Conservation (phyloP, 768 basidiomycete species). For the Russula sp. region DNA sequence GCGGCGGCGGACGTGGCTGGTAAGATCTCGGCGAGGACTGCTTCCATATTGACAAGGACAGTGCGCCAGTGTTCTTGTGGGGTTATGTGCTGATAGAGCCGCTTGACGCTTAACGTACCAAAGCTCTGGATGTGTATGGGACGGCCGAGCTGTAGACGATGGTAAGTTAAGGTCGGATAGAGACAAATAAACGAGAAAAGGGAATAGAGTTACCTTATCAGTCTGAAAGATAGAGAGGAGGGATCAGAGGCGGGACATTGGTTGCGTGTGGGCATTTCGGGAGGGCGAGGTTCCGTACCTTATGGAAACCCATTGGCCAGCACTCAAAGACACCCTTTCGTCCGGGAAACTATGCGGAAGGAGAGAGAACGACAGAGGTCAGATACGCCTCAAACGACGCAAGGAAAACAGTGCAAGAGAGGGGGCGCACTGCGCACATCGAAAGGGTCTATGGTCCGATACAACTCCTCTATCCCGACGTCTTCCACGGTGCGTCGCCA, state of each 20-base stretch:
- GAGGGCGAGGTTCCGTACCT: conserved; percentile 41
- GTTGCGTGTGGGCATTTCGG: not conserved
- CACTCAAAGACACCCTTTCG: conserved; percentile 66
- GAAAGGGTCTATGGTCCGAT: conserved; percentile 60
- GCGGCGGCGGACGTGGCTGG: conserved; percentile 61
- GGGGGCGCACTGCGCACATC: conserved; percentile 48
- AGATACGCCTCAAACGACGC: not conserved
- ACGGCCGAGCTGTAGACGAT: conserved; percentile 53
- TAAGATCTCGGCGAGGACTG: conserved; percentile 60
- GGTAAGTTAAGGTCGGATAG: not conserved
- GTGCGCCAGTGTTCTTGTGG: conserved; percentile 55
- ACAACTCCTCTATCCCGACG: conserved; percentile 63
- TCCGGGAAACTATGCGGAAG: conserved; percentile 55
- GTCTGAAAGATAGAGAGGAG: conserved; percentile 41
- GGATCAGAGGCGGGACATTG: not conserved
- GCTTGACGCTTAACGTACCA: conserved; percentile 55
- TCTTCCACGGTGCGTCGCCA: conserved; percentile 69
- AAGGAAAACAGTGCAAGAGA: not conserved
- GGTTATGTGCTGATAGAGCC: conserved; percentile 54
- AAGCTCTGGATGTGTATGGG: conserved; percentile 68
- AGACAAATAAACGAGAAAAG: not conserved
- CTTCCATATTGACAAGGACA: conserved; percentile 63
- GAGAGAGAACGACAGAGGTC: conserved; percentile 3
- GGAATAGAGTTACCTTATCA: conserved; percentile 54
- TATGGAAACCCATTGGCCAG: conserved; percentile 80